phyloP scores from a whole-genome alignment of 306 rosid species.

The Cucurbita argyrosperma region DNA sequence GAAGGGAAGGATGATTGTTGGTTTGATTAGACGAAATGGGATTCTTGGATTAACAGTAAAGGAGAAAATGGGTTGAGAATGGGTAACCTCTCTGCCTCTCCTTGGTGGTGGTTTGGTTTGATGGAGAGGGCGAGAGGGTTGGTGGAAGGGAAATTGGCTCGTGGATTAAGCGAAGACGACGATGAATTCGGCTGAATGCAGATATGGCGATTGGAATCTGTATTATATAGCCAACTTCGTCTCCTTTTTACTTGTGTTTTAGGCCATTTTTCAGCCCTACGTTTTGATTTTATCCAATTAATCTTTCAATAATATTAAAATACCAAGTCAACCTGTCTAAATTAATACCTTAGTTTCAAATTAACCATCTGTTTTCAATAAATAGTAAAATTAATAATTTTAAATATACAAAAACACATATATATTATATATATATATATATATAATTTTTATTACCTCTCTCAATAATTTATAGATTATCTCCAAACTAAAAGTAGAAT shows the following conservation, averaged over 20 bases:
- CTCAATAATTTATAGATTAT: too few species aligned
- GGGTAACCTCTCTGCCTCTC: slow-evolving; percentile 5
- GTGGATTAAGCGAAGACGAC: neutral
- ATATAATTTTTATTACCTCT: too few species aligned
- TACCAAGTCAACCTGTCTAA: neutral
- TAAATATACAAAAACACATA: too few species aligned
- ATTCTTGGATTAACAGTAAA: neutral
- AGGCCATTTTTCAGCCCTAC: neutral
- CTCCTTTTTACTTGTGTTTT: neutral
- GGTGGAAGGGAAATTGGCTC: neutral
- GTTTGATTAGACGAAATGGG: neutral
- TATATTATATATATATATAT: too few species aligned
- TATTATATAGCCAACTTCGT: neutral
- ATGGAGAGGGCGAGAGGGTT: slow-evolving; percentile 4
- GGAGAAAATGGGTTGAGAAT: neutral
- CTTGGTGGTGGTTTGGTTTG: neutral
- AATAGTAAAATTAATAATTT: neutral
- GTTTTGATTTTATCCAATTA: neutral
- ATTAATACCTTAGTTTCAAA: neutral
- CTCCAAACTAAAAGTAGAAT: too few species aligned
- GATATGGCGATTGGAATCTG: neutral
- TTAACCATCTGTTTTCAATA: too few species aligned
- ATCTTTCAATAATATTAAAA: neutral
- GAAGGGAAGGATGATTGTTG: neutral
- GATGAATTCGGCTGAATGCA: neutral